Conservation (phyloP, 2,329 filamentous ascomycete genomes). For the Epichloe brachyelytri region DNA sequence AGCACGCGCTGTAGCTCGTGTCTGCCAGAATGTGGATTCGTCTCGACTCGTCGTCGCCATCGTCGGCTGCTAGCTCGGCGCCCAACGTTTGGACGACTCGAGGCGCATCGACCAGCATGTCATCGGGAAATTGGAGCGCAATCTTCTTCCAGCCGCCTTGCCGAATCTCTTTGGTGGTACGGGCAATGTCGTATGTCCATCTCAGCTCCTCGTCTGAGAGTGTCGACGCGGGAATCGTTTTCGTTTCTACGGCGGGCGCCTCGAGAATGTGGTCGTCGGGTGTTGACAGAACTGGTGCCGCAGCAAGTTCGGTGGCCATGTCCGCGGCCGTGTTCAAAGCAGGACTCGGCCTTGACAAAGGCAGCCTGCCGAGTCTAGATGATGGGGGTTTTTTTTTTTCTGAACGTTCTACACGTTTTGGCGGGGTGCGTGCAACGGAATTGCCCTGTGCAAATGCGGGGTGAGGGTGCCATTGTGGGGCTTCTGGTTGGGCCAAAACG, state of each 20-base stretch:
- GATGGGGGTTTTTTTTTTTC: neutral
- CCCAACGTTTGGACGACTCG: constrained; percentile 53
- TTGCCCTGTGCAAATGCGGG: constrained; percentile 17
- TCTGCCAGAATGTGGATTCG: constrained; percentile 78
- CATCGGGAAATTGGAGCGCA: constrained; percentile 90
- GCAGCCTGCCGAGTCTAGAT: too few relatives aligned
- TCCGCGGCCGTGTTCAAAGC: neutral
- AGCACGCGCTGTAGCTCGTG: constrained; percentile 94
- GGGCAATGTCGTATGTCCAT: constrained; percentile 70
- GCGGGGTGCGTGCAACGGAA: constrained; percentile 1
- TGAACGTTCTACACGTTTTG: neutral
- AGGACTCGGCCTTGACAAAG: too few relatives aligned
- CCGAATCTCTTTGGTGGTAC: constrained; percentile 67
- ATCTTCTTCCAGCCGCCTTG: constrained; percentile 59
- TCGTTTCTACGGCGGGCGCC: constrained; percentile 28
- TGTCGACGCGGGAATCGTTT: constrained; percentile 18
- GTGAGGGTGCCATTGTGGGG: constrained; percentile 12
- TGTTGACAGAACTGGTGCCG: constrained; percentile 49
- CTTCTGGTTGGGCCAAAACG: neutral
- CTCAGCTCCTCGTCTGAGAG: constrained; percentile 54
- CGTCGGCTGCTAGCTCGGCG: constrained; percentile 12
- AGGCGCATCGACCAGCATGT: constrained; percentile 78
- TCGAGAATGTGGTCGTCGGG: constrained; percentile 48
- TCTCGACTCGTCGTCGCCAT: constrained; percentile 2
- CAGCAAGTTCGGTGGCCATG: constrained; percentile 36